Evolutionary conservation across 225 moss, liverwort and hornwort species (phyloP), one percentile per base, ranked within the genome.

Genomic region (Polytrichum formosum): DNA sequence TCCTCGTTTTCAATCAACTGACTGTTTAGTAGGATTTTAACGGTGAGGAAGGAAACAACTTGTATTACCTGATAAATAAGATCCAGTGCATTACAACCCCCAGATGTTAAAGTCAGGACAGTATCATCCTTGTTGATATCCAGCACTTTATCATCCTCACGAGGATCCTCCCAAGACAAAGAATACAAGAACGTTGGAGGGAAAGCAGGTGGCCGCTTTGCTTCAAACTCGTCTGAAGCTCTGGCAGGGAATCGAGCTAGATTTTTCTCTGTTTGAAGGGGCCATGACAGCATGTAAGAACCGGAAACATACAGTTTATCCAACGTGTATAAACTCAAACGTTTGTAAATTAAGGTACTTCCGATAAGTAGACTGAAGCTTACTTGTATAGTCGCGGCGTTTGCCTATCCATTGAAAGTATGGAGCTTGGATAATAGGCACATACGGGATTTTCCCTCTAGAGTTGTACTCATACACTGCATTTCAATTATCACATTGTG

Each of bases 111-210:
- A 1, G 98, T 98, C 71, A 98, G 81, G 72, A 98, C 94, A 9
- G 83, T 89, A 64, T 98, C 98, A 69, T 83, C 79, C 33, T 87
- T 77, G 67, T 29, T 62, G 73, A 98, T 98, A 30, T 92, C 85
- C 65, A 98, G 68, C 18, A 87, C 88, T 69, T 98, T 98, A 46
- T 98, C 98, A 69, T 98, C 98, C 79, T 98, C 98, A 0, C 98
- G 81, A 8, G 98, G 98, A 55, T 98, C 98, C 76, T 98, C 98
- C 98, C 98, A 98, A 0, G 98, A 98, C 73, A 98, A 67, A 18
- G 98, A 98, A 66, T 98, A 98, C 8, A 98, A 84, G 77, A 98
- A 98, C 2, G 98, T 98, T 0, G 98, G 98, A 1, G 97, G 98
- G 35, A 98, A 98, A 20, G 92, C 85, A 17, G 94, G 80, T 6